Evolutionary conservation across 306 rosid genomes (phyloP).

Genomic region (Begonia fuchsioides): DNA sequence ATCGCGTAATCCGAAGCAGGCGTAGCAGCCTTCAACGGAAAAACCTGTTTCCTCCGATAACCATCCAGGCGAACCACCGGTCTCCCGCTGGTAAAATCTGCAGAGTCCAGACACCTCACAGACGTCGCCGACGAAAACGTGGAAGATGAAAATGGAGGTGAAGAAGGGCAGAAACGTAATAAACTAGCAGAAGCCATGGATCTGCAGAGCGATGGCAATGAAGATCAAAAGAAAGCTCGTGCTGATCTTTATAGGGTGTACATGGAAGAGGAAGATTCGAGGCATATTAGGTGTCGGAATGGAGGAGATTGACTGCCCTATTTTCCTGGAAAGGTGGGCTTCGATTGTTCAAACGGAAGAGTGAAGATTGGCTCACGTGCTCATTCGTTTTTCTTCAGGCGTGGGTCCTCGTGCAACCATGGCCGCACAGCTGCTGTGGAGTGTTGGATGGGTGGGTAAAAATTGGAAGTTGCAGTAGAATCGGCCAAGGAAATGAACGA

Average conservation of each 20-base stretch:
- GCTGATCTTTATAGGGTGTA: background rate
- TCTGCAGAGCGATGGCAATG: background rate
- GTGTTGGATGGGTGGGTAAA: no score
- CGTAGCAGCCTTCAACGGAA: constrained; percentile 6
- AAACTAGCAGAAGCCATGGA: constrained; percentile 26
- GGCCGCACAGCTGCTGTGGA: no score
- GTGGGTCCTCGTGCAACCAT: no score
- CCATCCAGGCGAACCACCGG: background rate
- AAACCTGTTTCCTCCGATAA: constrained; percentile 4
- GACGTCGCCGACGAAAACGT: constrained; percentile 9
- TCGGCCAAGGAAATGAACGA: no score
- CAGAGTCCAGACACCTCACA: constrained; percentile 5
- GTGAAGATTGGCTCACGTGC: no score
- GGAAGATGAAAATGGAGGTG: constrained; percentile 8
- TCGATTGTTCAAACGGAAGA: no score
- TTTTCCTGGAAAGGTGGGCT: constrained; percentile 7
- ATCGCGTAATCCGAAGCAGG: background rate
- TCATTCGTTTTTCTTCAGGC: no score
- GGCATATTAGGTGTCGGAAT: constrained; percentile 22
- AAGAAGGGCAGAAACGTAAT: constrained; percentile 11
- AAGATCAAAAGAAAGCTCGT: background rate
- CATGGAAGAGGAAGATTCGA: constrained; percentile 13
- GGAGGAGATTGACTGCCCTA: background rate
- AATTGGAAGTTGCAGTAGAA: no score
- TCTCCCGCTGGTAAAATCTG: background rate